Evolutionary conservation across 2,329 filamentous ascomycete genomes (phyloP).

Genomic region (Ophiosphaerella narmari): DNA sequence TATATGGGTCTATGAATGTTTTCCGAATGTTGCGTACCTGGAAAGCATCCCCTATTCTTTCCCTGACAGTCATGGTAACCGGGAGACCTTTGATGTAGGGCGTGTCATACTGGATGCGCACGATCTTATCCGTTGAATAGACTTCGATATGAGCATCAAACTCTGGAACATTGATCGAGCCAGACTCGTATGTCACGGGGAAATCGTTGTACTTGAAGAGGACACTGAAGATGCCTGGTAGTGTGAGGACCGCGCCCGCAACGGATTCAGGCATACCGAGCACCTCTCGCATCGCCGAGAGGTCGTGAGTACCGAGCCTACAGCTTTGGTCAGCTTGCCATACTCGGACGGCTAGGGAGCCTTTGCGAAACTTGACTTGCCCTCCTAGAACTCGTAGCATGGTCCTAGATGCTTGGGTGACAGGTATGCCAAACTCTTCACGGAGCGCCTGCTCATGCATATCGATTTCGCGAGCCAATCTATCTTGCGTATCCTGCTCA

Average conservation of each 20-base stretch:
- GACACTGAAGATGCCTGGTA: conserved; percentile 7
- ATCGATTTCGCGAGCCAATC: background rate
- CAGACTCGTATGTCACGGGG: conserved; percentile 62
- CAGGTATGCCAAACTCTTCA: background rate
- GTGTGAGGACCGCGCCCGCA: conserved; percentile 26
- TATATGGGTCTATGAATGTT: conserved; percentile 56
- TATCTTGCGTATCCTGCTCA: background rate
- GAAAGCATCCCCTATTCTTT: conserved; percentile 20
- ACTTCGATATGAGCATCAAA: conserved; percentile 61
- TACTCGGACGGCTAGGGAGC: background rate
- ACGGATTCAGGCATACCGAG: conserved; percentile 51
- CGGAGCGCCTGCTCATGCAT: background rate
- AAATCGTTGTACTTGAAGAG: conserved; percentile 44
- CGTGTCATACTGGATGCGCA: conserved; percentile 61
- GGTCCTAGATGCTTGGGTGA: background rate
- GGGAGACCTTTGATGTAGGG: conserved; percentile 63
- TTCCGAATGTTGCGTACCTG: conserved; percentile 48
- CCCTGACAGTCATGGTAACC: conserved; percentile 32
- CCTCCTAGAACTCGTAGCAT: conserved; percentile 1
- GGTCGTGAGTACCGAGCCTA: conserved; percentile 59
- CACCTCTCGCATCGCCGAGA: conserved; percentile 60
- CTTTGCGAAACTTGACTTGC: background rate
- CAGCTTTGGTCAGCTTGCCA: conserved; percentile 28
- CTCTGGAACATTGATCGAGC: conserved; percentile 57
- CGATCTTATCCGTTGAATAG: conserved; percentile 59